Conservation (phyloP, 129 eudicot genomes). For the Helianthus tuberosus region DNA sequence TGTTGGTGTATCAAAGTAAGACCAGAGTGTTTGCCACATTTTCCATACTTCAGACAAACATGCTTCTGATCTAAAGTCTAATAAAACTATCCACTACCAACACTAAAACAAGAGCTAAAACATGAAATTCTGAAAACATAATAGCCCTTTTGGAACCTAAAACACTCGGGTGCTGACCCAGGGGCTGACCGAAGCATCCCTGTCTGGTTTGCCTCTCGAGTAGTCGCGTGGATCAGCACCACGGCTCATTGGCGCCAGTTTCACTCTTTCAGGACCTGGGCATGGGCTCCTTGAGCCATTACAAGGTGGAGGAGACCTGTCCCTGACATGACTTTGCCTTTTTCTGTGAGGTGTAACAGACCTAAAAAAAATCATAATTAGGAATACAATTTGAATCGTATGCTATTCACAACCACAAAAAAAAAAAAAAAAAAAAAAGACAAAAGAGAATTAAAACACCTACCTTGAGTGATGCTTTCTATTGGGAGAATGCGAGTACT, state of each 20-base stretch:
- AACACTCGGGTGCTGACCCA: too few species aligned
- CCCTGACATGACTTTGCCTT: slow-evolving; percentile 15
- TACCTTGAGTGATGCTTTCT: too few species aligned
- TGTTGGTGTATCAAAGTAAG: too few species aligned
- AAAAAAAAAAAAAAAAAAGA: not conserved
- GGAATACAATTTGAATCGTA: too few species aligned
- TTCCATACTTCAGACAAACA: too few species aligned
- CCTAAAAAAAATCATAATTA: not conserved
- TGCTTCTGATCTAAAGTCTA: too few species aligned
- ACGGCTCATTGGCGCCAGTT: not conserved
- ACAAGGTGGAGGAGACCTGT: slow-evolving; percentile 25
- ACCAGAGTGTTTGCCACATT: too few species aligned
- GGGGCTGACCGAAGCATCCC: slow-evolving; percentile 23
- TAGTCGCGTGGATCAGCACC: slow-evolving; percentile 13
- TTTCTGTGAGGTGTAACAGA: slow-evolving; percentile 23
- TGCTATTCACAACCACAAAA: not conserved
- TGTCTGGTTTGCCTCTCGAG: slow-evolving; percentile 14
- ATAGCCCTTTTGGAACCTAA: too few species aligned
- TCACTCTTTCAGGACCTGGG: slow-evolving; percentile 16
- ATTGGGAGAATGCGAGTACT: slow-evolving; percentile 22
- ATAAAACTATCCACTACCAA: too few species aligned
- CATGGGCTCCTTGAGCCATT: slow-evolving; percentile 21
- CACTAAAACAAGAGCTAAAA: too few species aligned
- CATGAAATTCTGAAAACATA: too few species aligned
- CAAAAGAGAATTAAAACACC: slow-evolving; percentile 9